Evolutionary conservation across 2,329 filamentous ascomycete genomes (phyloP).

Genomic region (Botrytis pseudocinerea): DNA sequence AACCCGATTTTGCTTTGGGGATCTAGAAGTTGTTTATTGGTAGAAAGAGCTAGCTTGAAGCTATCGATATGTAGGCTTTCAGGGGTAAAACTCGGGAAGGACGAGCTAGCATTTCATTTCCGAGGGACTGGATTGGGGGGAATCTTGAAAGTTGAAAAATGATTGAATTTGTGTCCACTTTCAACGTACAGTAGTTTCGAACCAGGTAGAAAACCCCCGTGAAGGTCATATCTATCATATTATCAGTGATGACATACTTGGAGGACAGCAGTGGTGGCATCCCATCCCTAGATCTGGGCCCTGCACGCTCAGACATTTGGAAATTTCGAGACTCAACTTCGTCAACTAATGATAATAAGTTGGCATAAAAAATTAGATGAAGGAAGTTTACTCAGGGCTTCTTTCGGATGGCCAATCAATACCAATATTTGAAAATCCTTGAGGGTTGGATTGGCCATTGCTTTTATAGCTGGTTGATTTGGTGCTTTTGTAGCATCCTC

Average conservation of each 20-base stretch:
- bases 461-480: background rate
- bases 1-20: background rate
- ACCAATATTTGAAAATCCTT: constrained; percentile 4
- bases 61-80: constrained; percentile 3
- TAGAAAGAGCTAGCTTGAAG: background rate
- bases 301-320: background rate
- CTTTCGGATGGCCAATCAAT: background rate
- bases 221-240: background rate
- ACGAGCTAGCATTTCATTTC: constrained; percentile 9
- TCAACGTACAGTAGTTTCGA: background rate
- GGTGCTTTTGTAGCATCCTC: background rate
- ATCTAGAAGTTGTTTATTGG: background rate
- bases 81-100: constrained; percentile 13
- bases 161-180: background rate
- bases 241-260: background rate
- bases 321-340: background rate
- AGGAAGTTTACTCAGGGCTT: background rate
- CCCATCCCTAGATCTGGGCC: background rate
- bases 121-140: background rate
- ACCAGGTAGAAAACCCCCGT: background rate
- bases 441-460: background rate
- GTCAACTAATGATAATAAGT: background rate
- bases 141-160: background rate
- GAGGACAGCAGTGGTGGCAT: background rate
- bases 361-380: constrained; percentile 1